These are phyloP conservation scores for Sclerotinia borealis DNA, from an alignment of 2,329 filamentous ascomycete genomes.

Conservation along the genomic window DNA sequence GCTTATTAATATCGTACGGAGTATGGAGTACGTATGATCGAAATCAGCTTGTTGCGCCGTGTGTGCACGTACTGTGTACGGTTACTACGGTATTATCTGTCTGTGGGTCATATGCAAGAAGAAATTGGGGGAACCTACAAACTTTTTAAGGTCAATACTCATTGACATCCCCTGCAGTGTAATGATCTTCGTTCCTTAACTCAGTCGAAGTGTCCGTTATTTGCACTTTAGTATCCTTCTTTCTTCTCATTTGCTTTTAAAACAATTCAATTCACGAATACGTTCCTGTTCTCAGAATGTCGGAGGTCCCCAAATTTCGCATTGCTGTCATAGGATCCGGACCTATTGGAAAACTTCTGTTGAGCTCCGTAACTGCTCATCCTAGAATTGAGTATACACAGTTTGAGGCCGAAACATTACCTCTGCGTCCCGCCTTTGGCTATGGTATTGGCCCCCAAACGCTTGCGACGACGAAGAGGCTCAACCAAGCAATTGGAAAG, in stretches of 20 bases:
- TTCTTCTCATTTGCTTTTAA: not conserved
- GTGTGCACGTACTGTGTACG: too few relatives aligned
- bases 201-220: not conserved
- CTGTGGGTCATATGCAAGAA: not conserved
- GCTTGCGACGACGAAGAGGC: not conserved
- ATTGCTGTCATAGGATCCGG: conserved; percentile 15
- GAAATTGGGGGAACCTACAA: not conserved
- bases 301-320: conserved; percentile 8
- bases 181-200: not conserved
- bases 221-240: not conserved
- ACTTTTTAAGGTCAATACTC: not conserved
- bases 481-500: conserved; percentile 6
- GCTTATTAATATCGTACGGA: too few relatives aligned
- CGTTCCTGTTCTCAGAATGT: not conserved
- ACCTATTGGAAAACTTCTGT: conserved; percentile 14
- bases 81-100: too few relatives aligned
- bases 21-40: too few relatives aligned
- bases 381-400: conserved; percentile 10
- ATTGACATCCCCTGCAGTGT: not conserved
- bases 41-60: too few relatives aligned
- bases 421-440: conserved; percentile 12
- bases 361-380: conserved; percentile 10
- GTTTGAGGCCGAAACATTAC: conserved; percentile 14
- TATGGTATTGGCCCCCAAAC: conserved; percentile 13
- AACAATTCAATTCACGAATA: not conserved